Base-by-base conservation (phyloP, 257 asterid species). In the Solanum chiquidenum region DNA sequence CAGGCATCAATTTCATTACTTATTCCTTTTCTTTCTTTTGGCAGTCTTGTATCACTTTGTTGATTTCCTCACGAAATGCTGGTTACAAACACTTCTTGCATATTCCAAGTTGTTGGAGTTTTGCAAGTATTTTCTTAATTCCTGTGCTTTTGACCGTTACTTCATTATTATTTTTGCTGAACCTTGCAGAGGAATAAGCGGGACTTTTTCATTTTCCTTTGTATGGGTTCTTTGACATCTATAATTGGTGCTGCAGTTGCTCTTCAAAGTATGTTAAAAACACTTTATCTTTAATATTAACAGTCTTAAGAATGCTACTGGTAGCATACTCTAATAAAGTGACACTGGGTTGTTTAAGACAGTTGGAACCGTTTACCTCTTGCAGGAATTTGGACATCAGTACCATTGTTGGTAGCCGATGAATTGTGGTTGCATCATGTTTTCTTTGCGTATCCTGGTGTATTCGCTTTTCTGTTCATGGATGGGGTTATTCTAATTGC, bases 131-230 rank as follows among this genome's bases (percentile, higher is more conserved):
- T 37, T 60, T 64, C 84, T 77, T 44, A 35, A 9, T 42, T 79
- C 37, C 72, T 13, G 40, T 35, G 87, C 58, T 42, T 18, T 60
- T 85, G 86, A 68, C 49, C 82, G 27, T 74, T 83, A 7, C 73
- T 84, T 89, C 60, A 20, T 69, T 89, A 25, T 86, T 77, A 42
- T 42, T 27, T 75, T 38, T 58, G 66, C 60, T 90, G 90, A 85
- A 66, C 68, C 85, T 87, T 91, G 94, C 95, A 97, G 99, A 94
- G 94, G 91, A 97, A 97, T 91, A 97, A 92, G 92, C 88, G 99
- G 64, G 98, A 95, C 89, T 95, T 97, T 83, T 94, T 95, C 86
- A n/a, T 93, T 86, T 95, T 97, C 79, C 94, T 95, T 87, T 92
- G 91, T 91, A 31, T 97, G 92, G 99, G 98, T 88, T 90, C 95